Evolutionary conservation across 805 yeast genomes (phyloP).

Genomic region (Metschnikowia peoriensis): DNA sequence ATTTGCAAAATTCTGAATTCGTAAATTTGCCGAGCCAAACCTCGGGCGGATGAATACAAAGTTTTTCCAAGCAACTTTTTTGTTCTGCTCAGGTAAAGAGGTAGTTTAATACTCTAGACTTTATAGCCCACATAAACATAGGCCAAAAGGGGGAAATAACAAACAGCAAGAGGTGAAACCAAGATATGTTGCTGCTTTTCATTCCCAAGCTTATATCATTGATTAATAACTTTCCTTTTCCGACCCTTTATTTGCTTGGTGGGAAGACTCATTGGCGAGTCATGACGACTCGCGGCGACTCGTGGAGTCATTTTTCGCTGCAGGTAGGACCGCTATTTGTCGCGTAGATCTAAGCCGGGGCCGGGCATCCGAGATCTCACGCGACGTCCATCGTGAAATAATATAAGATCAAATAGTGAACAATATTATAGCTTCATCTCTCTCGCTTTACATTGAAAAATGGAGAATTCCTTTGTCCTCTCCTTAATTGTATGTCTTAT

Average conservation of each 20-base stretch:
- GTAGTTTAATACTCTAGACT: no score
- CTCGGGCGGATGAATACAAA: no score
- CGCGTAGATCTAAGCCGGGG: constrained; percentile 3
- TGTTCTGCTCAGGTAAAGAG: no score
- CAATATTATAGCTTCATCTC: background rate
- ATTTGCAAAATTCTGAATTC: no score
- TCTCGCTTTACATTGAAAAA: constrained; percentile 3
- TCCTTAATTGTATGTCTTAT: constrained; percentile 32
- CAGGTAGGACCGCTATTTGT: background rate
- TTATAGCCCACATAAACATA: no score
- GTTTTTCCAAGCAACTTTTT: no score
- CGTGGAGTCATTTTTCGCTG: background rate
- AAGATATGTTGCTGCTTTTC: no score
- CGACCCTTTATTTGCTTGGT: no score
- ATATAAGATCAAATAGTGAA: no score
- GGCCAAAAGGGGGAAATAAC: no score
- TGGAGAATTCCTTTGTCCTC: constrained; percentile 32
- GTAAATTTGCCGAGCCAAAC: background rate
- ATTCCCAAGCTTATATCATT: background rate
- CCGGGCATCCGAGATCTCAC: constrained; percentile 1
- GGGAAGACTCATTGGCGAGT: background rate
- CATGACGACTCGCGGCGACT: background rate
- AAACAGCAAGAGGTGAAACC: no score
- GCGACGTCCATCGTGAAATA: background rate
- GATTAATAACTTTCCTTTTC: no score